Conservation (phyloP, 345 rosid species). For the Reutealis trisperma region DNA sequence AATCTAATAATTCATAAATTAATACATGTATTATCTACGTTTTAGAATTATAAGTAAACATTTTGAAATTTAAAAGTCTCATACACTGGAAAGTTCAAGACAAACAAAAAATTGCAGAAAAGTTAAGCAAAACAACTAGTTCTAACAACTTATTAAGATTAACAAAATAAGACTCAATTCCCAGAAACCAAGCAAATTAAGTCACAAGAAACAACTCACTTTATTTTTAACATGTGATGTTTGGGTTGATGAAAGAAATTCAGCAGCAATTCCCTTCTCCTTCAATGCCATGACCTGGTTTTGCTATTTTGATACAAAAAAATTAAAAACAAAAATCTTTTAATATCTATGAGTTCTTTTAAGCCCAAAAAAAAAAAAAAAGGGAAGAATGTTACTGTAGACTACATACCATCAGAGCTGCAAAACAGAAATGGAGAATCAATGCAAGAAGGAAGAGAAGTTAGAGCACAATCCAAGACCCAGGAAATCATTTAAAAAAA, state of each 20-base stretch:
- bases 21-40: not conserved
- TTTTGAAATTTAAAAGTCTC: not conserved
- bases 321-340: not conserved
- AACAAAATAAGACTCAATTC: not conserved
- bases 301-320: slow-evolving; percentile 47
- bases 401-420: slow-evolving; percentile 88
- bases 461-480: slow-evolving; percentile 7
- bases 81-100: not conserved
- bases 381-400: not conserved
- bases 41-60: not conserved
- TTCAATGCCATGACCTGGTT: slow-evolving; percentile 87
- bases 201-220: slow-evolving; percentile 29
- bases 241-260: slow-evolving; percentile 86
- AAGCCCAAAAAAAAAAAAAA: not conserved
- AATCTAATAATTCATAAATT: slow-evolving; percentile 48
- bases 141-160: not conserved
- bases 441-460: not conserved
- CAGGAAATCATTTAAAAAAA: not conserved
- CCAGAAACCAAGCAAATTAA: not conserved
- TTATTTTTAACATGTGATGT: slow-evolving; percentile 59
- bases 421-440: slow-evolving; percentile 27
- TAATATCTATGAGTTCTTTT: not conserved
- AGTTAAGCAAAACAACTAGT: not conserved
- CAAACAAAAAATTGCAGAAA: not conserved
- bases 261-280: slow-evolving; percentile 91